Evolutionary conservation across 2,329 filamentous ascomycete species (phyloP).

Genomic region (Corniculantispora saksenae): DNA sequence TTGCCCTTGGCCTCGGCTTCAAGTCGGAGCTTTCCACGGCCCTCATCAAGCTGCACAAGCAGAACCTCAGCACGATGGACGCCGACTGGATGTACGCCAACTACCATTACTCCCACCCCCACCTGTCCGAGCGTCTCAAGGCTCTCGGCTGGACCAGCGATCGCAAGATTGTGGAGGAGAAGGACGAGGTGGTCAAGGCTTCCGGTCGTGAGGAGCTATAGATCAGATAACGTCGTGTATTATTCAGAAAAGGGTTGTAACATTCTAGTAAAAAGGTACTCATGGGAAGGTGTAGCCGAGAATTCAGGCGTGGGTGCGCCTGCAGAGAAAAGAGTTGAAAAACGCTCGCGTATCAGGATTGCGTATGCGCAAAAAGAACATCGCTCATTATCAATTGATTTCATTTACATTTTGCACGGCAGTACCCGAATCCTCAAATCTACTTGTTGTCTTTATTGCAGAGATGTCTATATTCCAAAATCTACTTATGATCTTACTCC

Average conservation of each 20-base stretch:
- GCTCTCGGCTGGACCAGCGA: slow-evolving; percentile 83
- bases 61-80: slow-evolving; percentile 98
- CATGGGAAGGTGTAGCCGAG: not conserved
- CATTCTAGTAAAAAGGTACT: not conserved
- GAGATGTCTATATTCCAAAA: not conserved
- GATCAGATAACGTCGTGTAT: not conserved
- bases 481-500: slow-evolving; percentile 27
- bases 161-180: slow-evolving; percentile 42
- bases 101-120: slow-evolving; percentile 98
- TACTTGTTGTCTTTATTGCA: not conserved
- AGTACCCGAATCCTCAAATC: not conserved
- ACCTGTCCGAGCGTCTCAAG: slow-evolving; percentile 87
- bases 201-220: slow-evolving; percentile 75
- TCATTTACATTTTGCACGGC: not conserved
- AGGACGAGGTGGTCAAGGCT: slow-evolving; percentile 60
- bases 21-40: slow-evolving; percentile 79
- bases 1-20: slow-evolving; percentile 84
- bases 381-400: not conserved
- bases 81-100: slow-evolving; percentile 98
- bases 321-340: not conserved
- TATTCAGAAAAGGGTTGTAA: not conserved
- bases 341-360: not conserved
- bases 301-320: not conserved
- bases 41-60: slow-evolving; percentile 95
- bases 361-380: not conserved